Evolutionary conservation across 306 rosid genomes (phyloP).

Genomic region (Malus orientalis): DNA sequence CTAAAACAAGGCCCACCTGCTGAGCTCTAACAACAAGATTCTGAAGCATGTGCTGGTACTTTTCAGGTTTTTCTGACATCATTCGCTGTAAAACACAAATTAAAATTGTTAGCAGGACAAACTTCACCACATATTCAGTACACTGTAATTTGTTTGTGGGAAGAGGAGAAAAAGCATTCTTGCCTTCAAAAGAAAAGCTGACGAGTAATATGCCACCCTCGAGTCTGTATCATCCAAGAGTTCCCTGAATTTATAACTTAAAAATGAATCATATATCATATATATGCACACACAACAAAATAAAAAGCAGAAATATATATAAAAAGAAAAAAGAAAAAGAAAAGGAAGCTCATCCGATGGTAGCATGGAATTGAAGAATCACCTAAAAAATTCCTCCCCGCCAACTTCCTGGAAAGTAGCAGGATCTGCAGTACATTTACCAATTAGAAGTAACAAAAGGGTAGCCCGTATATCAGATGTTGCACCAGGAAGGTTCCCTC

Average conservation of each 20-base stretch:
- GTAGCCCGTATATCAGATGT: conserved; percentile 92
- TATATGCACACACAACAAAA: conserved; percentile 8
- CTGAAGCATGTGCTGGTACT: conserved; percentile 92
- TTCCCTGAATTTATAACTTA: conserved; percentile 39
- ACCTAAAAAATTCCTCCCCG: conserved; percentile 90
- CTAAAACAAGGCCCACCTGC: conserved; percentile 58
- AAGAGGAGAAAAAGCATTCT: conserved; percentile 11
- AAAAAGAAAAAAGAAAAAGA: conserved; percentile 12
- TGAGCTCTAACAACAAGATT: conserved; percentile 93
- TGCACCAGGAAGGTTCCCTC: conserved; percentile 94
- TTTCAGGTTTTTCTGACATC: conserved; percentile 97
- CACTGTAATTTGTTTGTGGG: conserved; percentile 5
- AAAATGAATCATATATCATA: conserved; percentile 1
- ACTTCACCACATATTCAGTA: conserved; percentile 2
- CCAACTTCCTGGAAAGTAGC: conserved; percentile 79
- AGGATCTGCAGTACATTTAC: conserved; percentile 93
- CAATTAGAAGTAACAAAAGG: conserved; percentile 85
- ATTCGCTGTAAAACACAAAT: conserved; percentile 58
- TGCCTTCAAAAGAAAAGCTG: conserved; percentile 98
- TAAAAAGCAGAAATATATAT: not conserved
- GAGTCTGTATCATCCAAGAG: conserved; percentile 97
- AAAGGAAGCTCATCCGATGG: conserved; percentile 1
- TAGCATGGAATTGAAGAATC: conserved; percentile 18
- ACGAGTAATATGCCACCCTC: conserved; percentile 91
- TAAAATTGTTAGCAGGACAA: conserved; percentile 8